phyloP scores from a whole-genome alignment of 2,329 filamentous ascomycete species.

The Ophiostoma sp. region DNA sequence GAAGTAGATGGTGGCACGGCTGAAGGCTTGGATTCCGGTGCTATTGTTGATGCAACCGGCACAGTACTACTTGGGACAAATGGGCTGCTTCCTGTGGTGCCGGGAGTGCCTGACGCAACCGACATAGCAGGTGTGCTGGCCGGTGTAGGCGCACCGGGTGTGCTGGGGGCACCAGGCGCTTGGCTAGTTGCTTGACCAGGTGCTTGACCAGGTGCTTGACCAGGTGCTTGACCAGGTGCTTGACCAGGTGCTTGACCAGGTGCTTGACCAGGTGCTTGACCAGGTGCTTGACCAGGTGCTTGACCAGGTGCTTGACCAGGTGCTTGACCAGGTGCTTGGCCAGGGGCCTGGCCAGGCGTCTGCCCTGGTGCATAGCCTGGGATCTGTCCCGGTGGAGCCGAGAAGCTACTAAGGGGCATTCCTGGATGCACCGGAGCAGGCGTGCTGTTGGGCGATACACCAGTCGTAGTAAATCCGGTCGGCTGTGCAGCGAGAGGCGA shows the following conservation, averaged over 20 bases:
- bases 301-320: constrained; percentile 13
- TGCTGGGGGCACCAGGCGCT: constrained; percentile 1
- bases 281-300: not conserved
- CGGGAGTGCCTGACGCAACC: not conserved
- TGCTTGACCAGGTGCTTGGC: constrained; percentile 1
- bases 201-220: not conserved
- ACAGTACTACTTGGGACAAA: not conserved
- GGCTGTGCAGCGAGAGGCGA: not conserved
- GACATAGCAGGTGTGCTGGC: not conserved
- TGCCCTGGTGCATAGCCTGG: not conserved
- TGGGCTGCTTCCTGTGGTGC: not conserved
- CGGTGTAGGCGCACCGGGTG: not conserved
- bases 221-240: not conserved
- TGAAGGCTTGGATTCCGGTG: no score
- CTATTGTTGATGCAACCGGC: not conserved
- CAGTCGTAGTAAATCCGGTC: not conserved
- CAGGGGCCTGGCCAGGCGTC: not conserved
- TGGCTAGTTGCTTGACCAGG: constrained; percentile 7
- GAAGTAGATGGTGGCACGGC: not conserved
- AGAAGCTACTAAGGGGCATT: not conserved
- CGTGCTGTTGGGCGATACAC: not conserved
- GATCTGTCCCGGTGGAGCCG: not conserved
- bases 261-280: not conserved
- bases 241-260: constrained; percentile 12
- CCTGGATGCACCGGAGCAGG: not conserved